Base-by-base conservation (phyloP, 108 stramenopile genomes). In the Ochromonas danica region DNA sequence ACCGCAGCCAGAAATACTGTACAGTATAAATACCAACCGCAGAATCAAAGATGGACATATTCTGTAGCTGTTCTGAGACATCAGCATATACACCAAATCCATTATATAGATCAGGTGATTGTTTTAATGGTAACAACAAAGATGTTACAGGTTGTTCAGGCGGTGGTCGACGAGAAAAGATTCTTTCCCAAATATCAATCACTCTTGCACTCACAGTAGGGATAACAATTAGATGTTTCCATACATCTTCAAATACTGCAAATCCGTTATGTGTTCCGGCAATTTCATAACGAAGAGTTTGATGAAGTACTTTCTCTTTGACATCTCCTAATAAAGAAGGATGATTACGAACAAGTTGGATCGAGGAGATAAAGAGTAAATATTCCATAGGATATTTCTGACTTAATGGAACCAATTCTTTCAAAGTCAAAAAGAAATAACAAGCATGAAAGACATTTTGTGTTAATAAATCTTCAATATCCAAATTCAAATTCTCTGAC, bases 381-480 rank as follows among this genome's bases (percentile, higher is more conserved):
- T 14, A 67, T 36, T 67, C 63, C 31, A 33, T 10, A 6, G 63
- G 63, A 36, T 67, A 67, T 36, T 35, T 36, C 63, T 28, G 10
- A 36, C 14, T 25, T 25, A 67, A 25, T 36, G 25, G 6, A 36
- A 28, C 14, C 63, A 67, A 67, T 14, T 51, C 45, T 22, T 51
- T 51, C 22, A 14, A 14, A 14, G 6, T 51, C 6, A 14, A 25
- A 36, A 67, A 67, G 31, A 31, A 67, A 36, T 67, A 67, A 25
- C 14, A 67, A 35, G 63, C 14, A 67, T 67, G 63, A 67, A 14
- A 67, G 6, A 67, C 17, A 14, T 25, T 3, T 31, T 33, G 63
- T 3, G 63, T 67, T 67, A 67, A 67, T 10, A 31, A 35, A 33
- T 67, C 35, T 3, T 67, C 63, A 28, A 67, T 67, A 67, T 67